These are phyloP conservation scores for Fragaria vesca DNA, from an alignment of 306 rosid species.

Conservation along the genomic window DNA sequence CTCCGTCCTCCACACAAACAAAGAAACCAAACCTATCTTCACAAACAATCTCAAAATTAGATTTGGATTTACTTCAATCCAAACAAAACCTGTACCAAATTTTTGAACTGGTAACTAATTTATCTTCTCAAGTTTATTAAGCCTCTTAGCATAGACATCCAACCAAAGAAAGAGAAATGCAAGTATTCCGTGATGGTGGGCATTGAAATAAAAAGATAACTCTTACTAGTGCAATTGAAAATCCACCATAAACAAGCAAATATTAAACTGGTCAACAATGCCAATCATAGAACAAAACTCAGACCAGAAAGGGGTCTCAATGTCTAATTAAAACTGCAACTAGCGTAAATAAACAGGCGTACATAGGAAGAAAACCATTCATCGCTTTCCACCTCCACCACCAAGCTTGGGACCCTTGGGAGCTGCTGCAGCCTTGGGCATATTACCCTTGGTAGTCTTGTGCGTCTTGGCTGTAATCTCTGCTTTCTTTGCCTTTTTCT, in stretches of 20 bases:
- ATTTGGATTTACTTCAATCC: not conserved
- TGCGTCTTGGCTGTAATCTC: slow-evolving; percentile 38
- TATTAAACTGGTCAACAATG: slow-evolving; percentile 13
- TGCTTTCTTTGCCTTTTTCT: slow-evolving; percentile 49
- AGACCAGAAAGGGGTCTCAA: not conserved
- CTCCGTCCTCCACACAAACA: not conserved
- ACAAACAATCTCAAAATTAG: not conserved
- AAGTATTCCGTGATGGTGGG: not conserved
- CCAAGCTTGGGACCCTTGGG: slow-evolving; percentile 53
- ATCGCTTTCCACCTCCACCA: slow-evolving; percentile 55
- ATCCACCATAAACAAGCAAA: slow-evolving; percentile 13
- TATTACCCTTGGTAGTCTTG: slow-evolving; percentile 33
- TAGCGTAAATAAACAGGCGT: not conserved
- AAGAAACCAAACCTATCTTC: not conserved
- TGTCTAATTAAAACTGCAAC: not conserved
- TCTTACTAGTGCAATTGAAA: slow-evolving; percentile 7
- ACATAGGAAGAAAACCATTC: slow-evolving; percentile 11
- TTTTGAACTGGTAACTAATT: not conserved
- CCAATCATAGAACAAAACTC: slow-evolving; percentile 10
- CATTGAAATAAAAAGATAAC: not conserved
- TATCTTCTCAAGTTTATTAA: not conserved
- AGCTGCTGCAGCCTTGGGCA: slow-evolving; percentile 38
- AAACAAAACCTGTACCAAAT: not conserved
- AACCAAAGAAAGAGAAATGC: not conserved
- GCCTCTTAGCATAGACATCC: not conserved